A percentile compares a stretch with the other conserved stretches of the same genome.
Conservation (phyloP, 2,329 filamentous ascomycete genomes). For the Aspergillus fischeri region DNA sequence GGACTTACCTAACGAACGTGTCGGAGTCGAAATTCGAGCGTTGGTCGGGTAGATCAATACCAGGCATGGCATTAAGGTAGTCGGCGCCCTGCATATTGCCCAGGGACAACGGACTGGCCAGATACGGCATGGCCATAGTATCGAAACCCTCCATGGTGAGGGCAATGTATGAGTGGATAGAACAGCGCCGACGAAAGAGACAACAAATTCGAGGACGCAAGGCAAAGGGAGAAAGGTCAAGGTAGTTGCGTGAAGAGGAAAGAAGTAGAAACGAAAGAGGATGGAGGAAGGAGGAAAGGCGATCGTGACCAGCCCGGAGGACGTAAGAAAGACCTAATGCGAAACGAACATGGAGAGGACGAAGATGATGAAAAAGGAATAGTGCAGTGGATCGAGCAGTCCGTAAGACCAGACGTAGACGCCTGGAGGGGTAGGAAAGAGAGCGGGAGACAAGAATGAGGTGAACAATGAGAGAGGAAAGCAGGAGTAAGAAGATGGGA, state of each 20-base stretch:
- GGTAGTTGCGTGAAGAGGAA: background rate
- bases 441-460: background rate
- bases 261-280: background rate
- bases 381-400: conserved; percentile 2
- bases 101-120: conserved; percentile 55
- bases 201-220: background rate
- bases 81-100: conserved; percentile 47
- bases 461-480: background rate
- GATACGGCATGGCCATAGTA: conserved; percentile 60
- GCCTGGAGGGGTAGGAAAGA: background rate
- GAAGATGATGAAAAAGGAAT: conserved; percentile 1
- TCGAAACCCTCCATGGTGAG: conserved; percentile 54
- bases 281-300: background rate
- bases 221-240: background rate
- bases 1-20: conserved; percentile 55
- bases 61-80: conserved; percentile 47
- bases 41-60: conserved; percentile 55
- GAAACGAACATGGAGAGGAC: background rate
- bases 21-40: conserved; percentile 59
- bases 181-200: background rate
- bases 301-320: background rate
- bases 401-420: background rate
- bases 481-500: background rate
- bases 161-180: conserved; percentile 2
- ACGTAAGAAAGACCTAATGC: background rate